Evolutionary conservation across 164 flowering plant genomes (phyloP).

Genomic region (Stephania japonica): DNA sequence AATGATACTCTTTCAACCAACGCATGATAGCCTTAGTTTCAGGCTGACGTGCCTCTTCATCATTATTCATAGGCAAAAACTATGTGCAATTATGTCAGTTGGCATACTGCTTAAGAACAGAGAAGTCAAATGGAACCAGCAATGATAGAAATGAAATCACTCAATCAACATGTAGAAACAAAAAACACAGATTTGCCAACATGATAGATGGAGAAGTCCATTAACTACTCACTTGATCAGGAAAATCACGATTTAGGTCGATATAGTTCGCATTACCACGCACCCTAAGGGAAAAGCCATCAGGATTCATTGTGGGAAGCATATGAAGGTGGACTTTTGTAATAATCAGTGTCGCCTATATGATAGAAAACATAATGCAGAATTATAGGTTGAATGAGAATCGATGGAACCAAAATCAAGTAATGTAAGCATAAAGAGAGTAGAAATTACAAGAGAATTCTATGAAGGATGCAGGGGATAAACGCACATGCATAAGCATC

Average conservation of each 20-base stretch:
- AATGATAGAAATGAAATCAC: background rate
- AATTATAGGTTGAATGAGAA: background rate
- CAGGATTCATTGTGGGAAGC: slow-evolving; percentile 97
- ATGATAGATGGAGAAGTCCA: slow-evolving; percentile 1
- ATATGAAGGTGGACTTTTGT: slow-evolving; percentile 84
- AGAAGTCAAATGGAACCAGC: background rate
- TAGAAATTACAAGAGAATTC: background rate
- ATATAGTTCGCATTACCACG: slow-evolving; percentile 87
- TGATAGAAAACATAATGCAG: background rate
- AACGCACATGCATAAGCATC: background rate
- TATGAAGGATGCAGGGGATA: background rate
- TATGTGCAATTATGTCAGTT: slow-evolving; percentile 29
- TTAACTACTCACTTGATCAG: slow-evolving; percentile 71
- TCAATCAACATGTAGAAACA: background rate
- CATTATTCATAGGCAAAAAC: slow-evolving; percentile 71
- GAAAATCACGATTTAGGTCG: slow-evolving; percentile 96
- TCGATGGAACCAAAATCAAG: background rate
- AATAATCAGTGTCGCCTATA: slow-evolving; percentile 68
- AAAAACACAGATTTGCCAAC: slow-evolving; percentile 6
- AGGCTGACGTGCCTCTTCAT: slow-evolving; percentile 59
- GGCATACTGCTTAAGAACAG: background rate
- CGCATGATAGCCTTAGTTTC: slow-evolving; percentile 93
- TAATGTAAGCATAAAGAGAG: background rate
- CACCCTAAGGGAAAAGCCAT: slow-evolving; percentile 70
- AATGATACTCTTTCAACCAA: slow-evolving; percentile 65